A percentile compares a stretch with the other conserved stretches of the same genome.
These are phyloP conservation scores for Gracilaria gracilis DNA, from an alignment of 23 red algal species.

Conservation along the genomic window DNA sequence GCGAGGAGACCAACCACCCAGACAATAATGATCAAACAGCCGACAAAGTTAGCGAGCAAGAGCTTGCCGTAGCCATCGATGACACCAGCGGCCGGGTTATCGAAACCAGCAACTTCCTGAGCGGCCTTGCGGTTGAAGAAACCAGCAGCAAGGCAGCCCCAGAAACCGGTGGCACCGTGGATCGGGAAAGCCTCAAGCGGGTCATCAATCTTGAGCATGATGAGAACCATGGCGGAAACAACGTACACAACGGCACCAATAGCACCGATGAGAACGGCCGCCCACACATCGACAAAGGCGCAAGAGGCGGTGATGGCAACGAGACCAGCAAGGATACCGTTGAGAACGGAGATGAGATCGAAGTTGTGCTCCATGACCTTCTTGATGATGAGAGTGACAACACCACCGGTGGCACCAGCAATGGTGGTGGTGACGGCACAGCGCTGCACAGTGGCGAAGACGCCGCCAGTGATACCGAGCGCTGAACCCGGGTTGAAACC, in stretches of 20 bases:
- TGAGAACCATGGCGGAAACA: slow-evolving; percentile 50
- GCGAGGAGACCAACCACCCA: slow-evolving; percentile 76
- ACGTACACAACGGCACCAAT: slow-evolving; percentile 88
- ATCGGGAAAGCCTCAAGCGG: slow-evolving; percentile 91
- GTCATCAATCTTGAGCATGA: slow-evolving; percentile 90
- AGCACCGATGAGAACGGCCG: slow-evolving; percentile 80
- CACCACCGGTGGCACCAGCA: slow-evolving; percentile 79
- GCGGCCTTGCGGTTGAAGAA: slow-evolving; percentile 77
- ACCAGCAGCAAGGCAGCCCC: slow-evolving; percentile 79
- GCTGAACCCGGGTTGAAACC: slow-evolving; percentile 98
- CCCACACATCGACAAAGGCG: slow-evolving; percentile 80
- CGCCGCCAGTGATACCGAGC: slow-evolving; percentile 66
- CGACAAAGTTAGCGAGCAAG: slow-evolving; percentile 76
- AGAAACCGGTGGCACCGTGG: slow-evolving; percentile 84
- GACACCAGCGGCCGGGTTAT: slow-evolving; percentile 3
- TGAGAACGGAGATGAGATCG: slow-evolving; percentile 82
- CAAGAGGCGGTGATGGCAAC: slow-evolving; percentile 93
- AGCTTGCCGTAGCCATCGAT: slow-evolving; percentile 26
- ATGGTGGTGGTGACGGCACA: slow-evolving; percentile 85
- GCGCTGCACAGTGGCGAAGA: slow-evolving; percentile 26
- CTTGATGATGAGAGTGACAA: slow-evolving; percentile 76
- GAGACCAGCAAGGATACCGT: slow-evolving; percentile 87
- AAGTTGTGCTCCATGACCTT: slow-evolving; percentile 73
- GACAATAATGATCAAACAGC: slow-evolving; percentile 63
- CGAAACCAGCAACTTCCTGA: slow-evolving; percentile 64